Base-by-base conservation (phyloP, 2,329 filamentous ascomycete genomes). In the Talaromyces sp. region DNA sequence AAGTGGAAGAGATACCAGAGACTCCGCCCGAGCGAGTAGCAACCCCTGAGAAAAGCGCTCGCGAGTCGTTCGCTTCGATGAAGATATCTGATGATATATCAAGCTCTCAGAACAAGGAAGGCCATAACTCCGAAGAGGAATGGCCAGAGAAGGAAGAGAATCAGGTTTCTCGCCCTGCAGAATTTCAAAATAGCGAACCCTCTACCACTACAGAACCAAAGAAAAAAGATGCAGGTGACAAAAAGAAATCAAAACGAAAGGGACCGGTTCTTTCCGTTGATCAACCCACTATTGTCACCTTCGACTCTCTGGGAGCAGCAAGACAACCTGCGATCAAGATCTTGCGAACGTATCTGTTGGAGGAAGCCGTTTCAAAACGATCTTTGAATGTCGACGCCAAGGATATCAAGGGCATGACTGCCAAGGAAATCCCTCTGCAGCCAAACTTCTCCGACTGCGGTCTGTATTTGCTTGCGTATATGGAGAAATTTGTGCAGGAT, bases 391-490 rank as follows among this genome's bases (percentile, higher is more conserved):
- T 83, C 14, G 71, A 79, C 11, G 70, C 73, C n/a, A 73, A 71
- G 5, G 67, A 75, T 11, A 74, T 85, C 58, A 78, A 79, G 63
- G 85, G 84, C 3, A 86, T 90, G 79, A 91, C 86, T 43, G 90
- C 90, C 4, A 88, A 84, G 62, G 80, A 83, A 8, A 88, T 97
- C 14, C 93, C 94, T 0, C 77, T 83, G 62, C 94, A 99, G 72
- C 77, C 85, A 54, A 97, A 99, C 69, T 89, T 83, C 66, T 92
- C 85, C 63, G 94, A 99, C 71, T 99, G 94, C 68, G 94, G 94
- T 9, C 78, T 97, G 0, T 99, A 89, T 67, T 78, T 97, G 3
- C 78, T 97, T 3, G 89, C 88, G 2, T 99, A 97, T 68, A 81
- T 96, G 57, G 84, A 91, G 65, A 86, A 89, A 64, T 96, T 99